Conservation (phyloP, 495 filamentous ascomycete species). For the Aspergillus indologenus region DNA sequence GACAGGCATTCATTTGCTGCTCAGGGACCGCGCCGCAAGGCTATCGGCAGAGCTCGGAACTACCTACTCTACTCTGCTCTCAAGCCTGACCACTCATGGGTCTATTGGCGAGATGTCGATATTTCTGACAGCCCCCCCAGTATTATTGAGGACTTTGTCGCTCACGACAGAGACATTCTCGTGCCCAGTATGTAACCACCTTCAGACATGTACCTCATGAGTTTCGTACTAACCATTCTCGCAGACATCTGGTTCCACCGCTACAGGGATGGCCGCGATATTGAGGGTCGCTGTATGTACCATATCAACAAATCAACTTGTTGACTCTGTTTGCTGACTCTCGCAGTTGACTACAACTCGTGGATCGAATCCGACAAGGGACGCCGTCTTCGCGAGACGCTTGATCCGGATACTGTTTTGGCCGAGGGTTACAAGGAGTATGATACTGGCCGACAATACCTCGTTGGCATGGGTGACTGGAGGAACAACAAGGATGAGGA, state of each 20-base stretch:
- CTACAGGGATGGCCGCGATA: constrained; percentile 75
- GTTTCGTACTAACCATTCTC: constrained; percentile 23
- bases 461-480: constrained; percentile 89
- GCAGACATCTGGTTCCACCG: constrained; percentile 98
- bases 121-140: constrained; percentile 83
- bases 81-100: constrained; percentile 94
- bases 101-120: constrained; percentile 98
- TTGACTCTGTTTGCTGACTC: constrained; percentile 18
- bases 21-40: constrained; percentile 86
- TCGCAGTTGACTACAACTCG: constrained; percentile 93
- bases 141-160: constrained; percentile 93
- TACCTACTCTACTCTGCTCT: constrained; percentile 82
- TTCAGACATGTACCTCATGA: background rate
- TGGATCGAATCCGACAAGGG: constrained; percentile 93
- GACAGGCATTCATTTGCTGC: constrained; percentile 82
- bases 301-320: background rate
- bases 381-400: constrained; percentile 63
- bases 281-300: constrained; percentile 87
- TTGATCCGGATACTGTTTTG: constrained; percentile 77
- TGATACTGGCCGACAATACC: constrained; percentile 80
- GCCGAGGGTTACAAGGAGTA: constrained; percentile 96
- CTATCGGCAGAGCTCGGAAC: constrained; percentile 86
- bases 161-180: constrained; percentile 87
- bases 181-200: constrained; percentile 77
- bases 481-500: constrained; percentile 85